Conservation (phyloP, 495 filamentous ascomycete species). For the Physcia stellaris region DNA sequence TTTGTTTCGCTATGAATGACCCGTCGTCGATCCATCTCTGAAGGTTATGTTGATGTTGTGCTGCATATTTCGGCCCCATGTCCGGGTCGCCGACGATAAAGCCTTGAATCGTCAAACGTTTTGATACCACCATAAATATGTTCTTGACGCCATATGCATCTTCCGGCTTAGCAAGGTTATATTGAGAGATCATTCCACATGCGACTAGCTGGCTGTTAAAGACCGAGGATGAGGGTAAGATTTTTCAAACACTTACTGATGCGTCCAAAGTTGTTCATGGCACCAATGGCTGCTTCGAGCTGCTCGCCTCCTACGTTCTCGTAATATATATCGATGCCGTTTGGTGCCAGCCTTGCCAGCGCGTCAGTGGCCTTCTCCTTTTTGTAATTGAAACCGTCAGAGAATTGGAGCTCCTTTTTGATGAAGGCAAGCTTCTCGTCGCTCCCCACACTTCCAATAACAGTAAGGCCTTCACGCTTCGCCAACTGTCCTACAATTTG, state of each 20-base stretch:
- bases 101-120: constrained; percentile 52
- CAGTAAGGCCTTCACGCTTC: constrained; percentile 71
- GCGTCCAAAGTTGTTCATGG: constrained; percentile 57
- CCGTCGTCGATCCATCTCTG: constrained; percentile 77
- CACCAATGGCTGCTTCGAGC: constrained; percentile 59
- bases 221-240: constrained; percentile 3
- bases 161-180: constrained; percentile 43
- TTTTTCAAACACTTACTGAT: constrained; percentile 45
- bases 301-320: constrained; percentile 92
- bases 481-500: constrained; percentile 65
- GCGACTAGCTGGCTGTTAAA: constrained; percentile 24
- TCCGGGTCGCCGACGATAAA: constrained; percentile 60
- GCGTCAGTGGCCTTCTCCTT: constrained; percentile 56
- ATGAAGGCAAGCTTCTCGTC: constrained; percentile 60
- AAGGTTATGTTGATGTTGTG: constrained; percentile 72
- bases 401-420: constrained; percentile 49
- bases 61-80: constrained; percentile 55
- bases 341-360: constrained; percentile 56
- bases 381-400: constrained; percentile 68
- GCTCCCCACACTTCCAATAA: constrained; percentile 63
- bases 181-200: constrained; percentile 64
- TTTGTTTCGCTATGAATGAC: constrained; percentile 56
- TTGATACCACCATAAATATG: constrained; percentile 38
- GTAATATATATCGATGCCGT: constrained; percentile 89
- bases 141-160: constrained; percentile 60